Evolutionary conservation across 768 basidiomycete species (phyloP), one percentile per base, ranked within the genome.

Genomic region (Mycena crocata): DNA sequence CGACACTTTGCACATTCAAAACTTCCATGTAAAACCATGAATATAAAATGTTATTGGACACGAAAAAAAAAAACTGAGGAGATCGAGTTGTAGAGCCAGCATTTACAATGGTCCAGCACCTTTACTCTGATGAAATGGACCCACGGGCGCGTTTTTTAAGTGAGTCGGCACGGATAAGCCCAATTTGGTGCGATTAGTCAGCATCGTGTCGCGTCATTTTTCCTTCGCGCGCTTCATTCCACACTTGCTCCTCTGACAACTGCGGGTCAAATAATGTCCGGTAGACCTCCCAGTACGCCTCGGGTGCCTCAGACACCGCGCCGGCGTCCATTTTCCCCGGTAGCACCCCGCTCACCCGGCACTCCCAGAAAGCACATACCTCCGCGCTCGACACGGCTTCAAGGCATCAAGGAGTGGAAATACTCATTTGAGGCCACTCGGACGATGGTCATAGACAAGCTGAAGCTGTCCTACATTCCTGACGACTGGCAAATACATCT

Each of bases 401-500:
- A 58, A 44, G 57, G 57, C 4, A 48, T 58, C 2, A 58, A 58
- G 19, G 34, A 45, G 13, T 58, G 57, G 57, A 58, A 58, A 35
- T 26, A 23, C 39, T 23, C 44, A 8, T 34, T 58, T 34, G 31
- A 32, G 28, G 57, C 23, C 21, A 58, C 57, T 7, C 23, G 44
- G 19, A 8, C 17, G 28, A 13, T 28, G 23, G 24, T 58, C 5
- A 24, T 45, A 3, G 56, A 44, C 0, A 57, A 57, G 44, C 58
- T 69, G 31, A 61, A 69, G 24, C 64, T 71, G 9, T 35, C 50
- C 3, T 70, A 66, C 34, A 23, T 26, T 5, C 70, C 69, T 1
- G 69, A 72, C 26, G 60, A 66, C 44, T 71, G 70, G 70, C 70
- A 71, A 50, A 23, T 56, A 5, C 34, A 56, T 31, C 35, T 15